Base-by-base conservation (phyloP, 371 early-diverging fungal species). In the Gilbertella persicaria region DNA sequence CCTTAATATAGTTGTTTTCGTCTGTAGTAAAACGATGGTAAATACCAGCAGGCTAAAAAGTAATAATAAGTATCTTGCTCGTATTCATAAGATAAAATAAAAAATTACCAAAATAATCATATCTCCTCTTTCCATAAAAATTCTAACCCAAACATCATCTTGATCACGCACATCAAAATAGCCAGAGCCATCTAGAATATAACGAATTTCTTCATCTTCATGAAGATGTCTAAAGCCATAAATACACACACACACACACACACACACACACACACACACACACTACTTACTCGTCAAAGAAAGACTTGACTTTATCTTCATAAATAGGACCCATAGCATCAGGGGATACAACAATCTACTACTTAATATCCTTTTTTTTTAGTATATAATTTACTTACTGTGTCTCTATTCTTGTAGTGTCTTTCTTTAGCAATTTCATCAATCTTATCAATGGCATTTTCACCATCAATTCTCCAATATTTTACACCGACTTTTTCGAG, bases 201-300 rank as follows among this genome's bases (percentile, higher is more conserved):
- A 95, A 24, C 98, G 88, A 55, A 97, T 96, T 71, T 98, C 97
- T 74, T 97, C 98, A 66, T 97, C 97, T 63, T 95, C 96, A 67
- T 96, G 97, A 55, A 96, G 73, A 70, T 97, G 96, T 57, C 87
- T 86, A 63, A 9, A 36, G 12, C 24, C 13, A 28, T 19, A 28
- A 7, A 17, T 6, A 37, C 5, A 25, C 12, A n/a, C n/a, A n/a
- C n/a, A n/a, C n/a, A n/a, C n/a, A n/a, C n/a, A n/a, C n/a, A n/a
- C n/a, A n/a, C n/a, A n/a, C n/a, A n/a, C n/a, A n/a, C n/a, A n/a
- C n/a, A n/a, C 20, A 46, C 26, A 42, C 23, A 17, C 17, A 8
- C 52, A 38, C 20, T 12, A 71, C 74, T 61, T 81, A 87, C 88
- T 96, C 97, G 30, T 85, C 83, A 71, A 94, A 97, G 67, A 98